phyloP scores from a whole-genome alignment of 345 rosid species.

The Passiflora organensis region DNA sequence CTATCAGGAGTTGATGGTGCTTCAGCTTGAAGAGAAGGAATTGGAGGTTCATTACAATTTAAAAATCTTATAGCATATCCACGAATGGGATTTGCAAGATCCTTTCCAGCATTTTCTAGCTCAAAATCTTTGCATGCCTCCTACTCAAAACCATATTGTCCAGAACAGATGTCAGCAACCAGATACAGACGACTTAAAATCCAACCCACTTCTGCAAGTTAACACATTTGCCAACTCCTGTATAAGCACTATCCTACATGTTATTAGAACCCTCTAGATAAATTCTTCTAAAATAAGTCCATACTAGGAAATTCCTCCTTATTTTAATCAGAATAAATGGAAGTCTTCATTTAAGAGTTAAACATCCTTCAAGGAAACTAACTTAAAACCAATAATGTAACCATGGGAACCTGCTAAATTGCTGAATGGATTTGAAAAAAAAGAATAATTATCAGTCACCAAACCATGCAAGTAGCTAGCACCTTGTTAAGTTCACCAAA shows the following conservation, averaged over 20 bases:
- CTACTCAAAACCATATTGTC: conserved; percentile 36
- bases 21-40: conserved; percentile 49
- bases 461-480: conserved; percentile 14
- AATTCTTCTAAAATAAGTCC: not conserved
- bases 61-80: conserved; percentile 82
- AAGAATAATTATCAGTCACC: not conserved
- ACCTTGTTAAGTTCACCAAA: conserved; percentile 36
- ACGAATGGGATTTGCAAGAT: conserved; percentile 39
- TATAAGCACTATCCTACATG: not conserved
- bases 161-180: conserved; percentile 6
- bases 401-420: not conserved
- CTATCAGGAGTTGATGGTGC: conserved; percentile 58
- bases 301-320: not conserved
- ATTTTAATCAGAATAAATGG: not conserved
- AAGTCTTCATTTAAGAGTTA: not conserved
- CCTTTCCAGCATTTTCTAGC: conserved; percentile 30
- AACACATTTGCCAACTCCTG: not conserved
- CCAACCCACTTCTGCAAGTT: too few species aligned
- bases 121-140: conserved; percentile 38
- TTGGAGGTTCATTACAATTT: conserved; percentile 43
- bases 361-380: too few species aligned
- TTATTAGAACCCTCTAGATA: not conserved
- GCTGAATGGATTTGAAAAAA: not conserved
- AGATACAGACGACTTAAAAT: conserved; percentile 10
- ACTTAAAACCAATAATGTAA: too few species aligned